These are phyloP conservation scores for Isochrysis galbana DNA, from an alignment of 78 protist genomes.

Conservation along the genomic window DNA sequence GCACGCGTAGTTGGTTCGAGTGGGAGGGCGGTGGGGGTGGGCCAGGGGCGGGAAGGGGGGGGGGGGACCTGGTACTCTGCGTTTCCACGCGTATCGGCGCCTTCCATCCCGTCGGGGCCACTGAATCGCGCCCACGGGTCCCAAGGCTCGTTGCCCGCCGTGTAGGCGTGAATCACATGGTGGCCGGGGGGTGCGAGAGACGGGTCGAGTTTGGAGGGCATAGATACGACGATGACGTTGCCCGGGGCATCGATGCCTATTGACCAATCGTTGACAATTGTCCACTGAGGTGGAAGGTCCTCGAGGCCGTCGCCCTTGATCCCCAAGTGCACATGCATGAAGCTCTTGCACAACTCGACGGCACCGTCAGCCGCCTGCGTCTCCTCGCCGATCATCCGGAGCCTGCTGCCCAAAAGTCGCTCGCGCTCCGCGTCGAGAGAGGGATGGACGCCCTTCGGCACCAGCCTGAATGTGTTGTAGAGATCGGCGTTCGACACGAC, in stretches of 20 bases:
- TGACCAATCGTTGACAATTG: constrained; percentile 22
- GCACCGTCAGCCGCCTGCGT: not conserved
- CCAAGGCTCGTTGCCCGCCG: not conserved
- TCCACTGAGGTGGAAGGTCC: not conserved
- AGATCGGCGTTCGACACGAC: constrained; percentile 29
- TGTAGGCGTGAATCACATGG: constrained; percentile 15
- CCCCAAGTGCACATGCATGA: constrained; percentile 23
- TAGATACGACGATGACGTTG: constrained; percentile 9
- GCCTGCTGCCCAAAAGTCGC: not conserved
- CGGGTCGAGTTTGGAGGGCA: constrained; percentile 9
- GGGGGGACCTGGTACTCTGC: too few species aligned
- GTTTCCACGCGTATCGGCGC: too few species aligned
- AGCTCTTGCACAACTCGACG: not conserved
- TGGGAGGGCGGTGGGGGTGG: too few species aligned
- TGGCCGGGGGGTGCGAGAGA: not conserved
- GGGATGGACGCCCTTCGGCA: not conserved
- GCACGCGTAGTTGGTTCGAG: too few species aligned
- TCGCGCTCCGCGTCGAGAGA: not conserved
- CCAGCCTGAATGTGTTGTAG: not conserved
- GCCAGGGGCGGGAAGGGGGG: too few species aligned
- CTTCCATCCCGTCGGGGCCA: not conserved
- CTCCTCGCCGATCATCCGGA: not conserved
- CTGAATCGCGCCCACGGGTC: not conserved
- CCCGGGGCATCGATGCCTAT: constrained; percentile 1
- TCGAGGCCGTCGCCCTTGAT: not conserved